Evolutionary conservation across 78 protist genomes (phyloP).

Genomic region (Planoprotostelium fungivorum): DNA sequence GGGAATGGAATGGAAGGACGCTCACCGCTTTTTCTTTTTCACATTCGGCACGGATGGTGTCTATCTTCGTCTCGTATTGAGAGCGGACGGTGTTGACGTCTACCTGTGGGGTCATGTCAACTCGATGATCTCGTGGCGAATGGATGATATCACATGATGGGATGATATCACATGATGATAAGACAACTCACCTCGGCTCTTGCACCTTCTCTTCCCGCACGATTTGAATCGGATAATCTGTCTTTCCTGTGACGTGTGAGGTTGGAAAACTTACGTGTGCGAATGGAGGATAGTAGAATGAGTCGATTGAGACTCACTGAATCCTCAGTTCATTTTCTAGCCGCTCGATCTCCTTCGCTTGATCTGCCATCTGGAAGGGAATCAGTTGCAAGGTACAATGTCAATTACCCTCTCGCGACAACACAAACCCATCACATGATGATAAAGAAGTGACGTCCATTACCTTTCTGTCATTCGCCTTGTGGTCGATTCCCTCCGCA

Average conservation of each 20-base stretch:
- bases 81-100: neutral
- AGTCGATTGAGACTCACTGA: neutral
- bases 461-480: neutral
- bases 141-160: no score
- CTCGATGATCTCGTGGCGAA: no score
- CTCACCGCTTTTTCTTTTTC: neutral
- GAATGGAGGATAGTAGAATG: neutral
- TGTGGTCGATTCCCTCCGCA: neutral
- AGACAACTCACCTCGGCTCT: neutral
- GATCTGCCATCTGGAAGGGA: neutral
- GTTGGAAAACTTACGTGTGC: neutral
- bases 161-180: no score
- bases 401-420: no score
- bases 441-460: no score
- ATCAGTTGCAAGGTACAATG: no score
- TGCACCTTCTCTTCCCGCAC: neutral
- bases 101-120: neutral
- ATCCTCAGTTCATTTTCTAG: neutral
- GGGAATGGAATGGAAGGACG: no score
- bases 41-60: neutral
- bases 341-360: neutral
- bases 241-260: neutral
- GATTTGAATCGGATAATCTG: neutral
- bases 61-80: neutral
- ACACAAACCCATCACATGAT: no score